These are phyloP conservation scores for Boletus sp. DNA, from an alignment of 1,284 basidiomycete genomes.

Conservation along the genomic window DNA sequence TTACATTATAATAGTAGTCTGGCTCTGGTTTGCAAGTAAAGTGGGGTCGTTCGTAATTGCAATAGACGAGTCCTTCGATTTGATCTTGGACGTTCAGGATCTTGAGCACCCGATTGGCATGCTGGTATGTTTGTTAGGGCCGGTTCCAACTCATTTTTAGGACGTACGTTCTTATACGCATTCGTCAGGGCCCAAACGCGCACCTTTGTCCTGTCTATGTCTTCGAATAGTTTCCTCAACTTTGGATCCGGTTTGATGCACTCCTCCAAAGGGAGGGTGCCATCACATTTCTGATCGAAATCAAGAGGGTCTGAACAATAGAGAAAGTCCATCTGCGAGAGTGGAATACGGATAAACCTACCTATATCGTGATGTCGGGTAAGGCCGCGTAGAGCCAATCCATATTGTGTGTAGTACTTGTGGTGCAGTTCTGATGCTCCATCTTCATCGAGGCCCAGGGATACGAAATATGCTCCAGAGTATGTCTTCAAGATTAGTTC, in stretches of 20 bases:
- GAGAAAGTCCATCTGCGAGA: conserved; percentile 4
- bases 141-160: background rate
- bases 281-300: conserved; percentile 86
- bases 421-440: conserved; percentile 76
- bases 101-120: conserved; percentile 78
- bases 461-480: conserved; percentile 71
- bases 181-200: conserved; percentile 87
- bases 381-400: conserved; percentile 85
- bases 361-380: conserved; percentile 80
- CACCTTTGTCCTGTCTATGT: conserved; percentile 77
- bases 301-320: conserved; percentile 75
- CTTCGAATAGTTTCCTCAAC: conserved; percentile 70
- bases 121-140: conserved; percentile 47
- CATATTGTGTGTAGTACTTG: conserved; percentile 80
- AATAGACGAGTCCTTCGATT: conserved; percentile 81
- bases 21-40: conserved; percentile 87
- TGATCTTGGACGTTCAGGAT: conserved; percentile 77
- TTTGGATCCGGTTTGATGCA: conserved; percentile 71
- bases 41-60: conserved; percentile 72
- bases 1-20: conserved; percentile 66
- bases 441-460: conserved; percentile 66
- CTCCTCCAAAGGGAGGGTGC: conserved; percentile 80
- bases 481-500: background rate
- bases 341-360: conserved; percentile 35
- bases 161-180: conserved; percentile 70